Percentiles rank a stretch among this genome's conserved stretches.
These are phyloP conservation scores for Pugionium dolabratum DNA, from an alignment of 345 rosid species.

Conservation along the genomic window DNA sequence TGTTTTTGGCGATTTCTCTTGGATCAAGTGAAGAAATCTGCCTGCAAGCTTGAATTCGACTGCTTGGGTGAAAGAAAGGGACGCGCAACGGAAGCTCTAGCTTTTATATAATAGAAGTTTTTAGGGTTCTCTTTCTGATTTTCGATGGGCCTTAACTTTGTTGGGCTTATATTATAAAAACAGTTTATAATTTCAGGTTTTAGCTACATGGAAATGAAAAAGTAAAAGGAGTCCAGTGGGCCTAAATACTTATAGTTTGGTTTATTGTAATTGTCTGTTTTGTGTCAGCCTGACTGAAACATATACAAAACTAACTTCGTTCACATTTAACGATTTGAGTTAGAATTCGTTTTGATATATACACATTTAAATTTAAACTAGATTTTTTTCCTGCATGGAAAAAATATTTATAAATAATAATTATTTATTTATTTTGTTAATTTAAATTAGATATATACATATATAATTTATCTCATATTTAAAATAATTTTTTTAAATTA, in stretches of 20 bases:
- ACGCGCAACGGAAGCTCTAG: not conserved
- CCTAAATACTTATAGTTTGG: not conserved
- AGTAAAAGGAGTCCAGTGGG: not conserved
- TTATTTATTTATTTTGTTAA: too few relatives aligned
- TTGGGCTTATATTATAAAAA: conserved; percentile 10
- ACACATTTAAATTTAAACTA: too few relatives aligned
- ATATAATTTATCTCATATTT: too few relatives aligned
- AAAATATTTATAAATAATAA: too few relatives aligned
- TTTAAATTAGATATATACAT: too few relatives aligned
- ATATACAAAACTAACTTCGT: not conserved
- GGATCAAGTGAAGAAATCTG: conserved; percentile 5
- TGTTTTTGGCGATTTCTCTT: conserved; percentile 12
- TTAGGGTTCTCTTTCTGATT: conserved; percentile 26
- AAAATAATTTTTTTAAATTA: too few relatives aligned
- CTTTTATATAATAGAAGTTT: conserved; percentile 14
- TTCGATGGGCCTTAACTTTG: conserved; percentile 19
- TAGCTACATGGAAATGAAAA: not conserved
- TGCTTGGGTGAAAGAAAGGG: conserved; percentile 32
- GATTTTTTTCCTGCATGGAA: too few relatives aligned
- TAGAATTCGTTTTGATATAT: not conserved
- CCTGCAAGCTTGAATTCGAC: conserved; percentile 31
- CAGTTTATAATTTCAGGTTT: not conserved
- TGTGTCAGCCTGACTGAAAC: not conserved
- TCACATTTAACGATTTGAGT: not conserved
- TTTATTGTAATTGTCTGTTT: not conserved